Conservation (phyloP, 2,329 filamentous ascomycete genomes). For the Hirsutella rhossiliensis region DNA sequence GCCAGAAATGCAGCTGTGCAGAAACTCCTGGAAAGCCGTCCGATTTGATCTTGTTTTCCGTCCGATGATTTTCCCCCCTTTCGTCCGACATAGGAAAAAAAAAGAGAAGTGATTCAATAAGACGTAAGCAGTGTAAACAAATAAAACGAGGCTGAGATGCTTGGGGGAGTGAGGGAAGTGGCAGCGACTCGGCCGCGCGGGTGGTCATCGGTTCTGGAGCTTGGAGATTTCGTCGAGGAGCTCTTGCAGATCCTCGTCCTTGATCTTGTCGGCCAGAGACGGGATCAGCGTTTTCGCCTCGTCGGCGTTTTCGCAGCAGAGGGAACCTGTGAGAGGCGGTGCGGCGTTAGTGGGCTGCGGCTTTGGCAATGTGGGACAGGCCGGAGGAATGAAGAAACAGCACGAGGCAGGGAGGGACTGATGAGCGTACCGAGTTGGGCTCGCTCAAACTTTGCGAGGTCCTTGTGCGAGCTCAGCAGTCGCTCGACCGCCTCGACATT, state of each 20-base stretch:
- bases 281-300: slow-evolving; percentile 96
- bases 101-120: neutral
- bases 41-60: neutral
- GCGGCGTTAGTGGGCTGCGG: neutral
- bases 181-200: neutral
- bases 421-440: slow-evolving; percentile 67
- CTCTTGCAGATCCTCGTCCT: slow-evolving; percentile 76
- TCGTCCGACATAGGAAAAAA: neutral
- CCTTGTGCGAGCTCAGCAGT: slow-evolving; percentile 64
- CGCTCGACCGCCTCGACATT: slow-evolving; percentile 91
- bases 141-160: neutral
- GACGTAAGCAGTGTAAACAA: neutral
- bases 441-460: slow-evolving; percentile 84
- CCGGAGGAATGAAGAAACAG: neutral
- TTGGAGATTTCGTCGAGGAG: slow-evolving; percentile 86
- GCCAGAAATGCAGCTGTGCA: slow-evolving; percentile 1
- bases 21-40: neutral
- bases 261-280: slow-evolving; percentile 77
- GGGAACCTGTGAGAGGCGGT: slow-evolving; percentile 50
- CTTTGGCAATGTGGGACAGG: neutral
- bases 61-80: neutral
- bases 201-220: slow-evolving; percentile 35
- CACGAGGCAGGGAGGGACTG: neutral
- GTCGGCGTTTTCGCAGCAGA: slow-evolving; percentile 86
- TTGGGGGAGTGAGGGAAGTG: neutral